Percentiles rank a stretch among this genome's conserved stretches.
phyloP scores from a whole-genome alignment of 306 rosid genomes.

The Vicia sativa region DNA sequence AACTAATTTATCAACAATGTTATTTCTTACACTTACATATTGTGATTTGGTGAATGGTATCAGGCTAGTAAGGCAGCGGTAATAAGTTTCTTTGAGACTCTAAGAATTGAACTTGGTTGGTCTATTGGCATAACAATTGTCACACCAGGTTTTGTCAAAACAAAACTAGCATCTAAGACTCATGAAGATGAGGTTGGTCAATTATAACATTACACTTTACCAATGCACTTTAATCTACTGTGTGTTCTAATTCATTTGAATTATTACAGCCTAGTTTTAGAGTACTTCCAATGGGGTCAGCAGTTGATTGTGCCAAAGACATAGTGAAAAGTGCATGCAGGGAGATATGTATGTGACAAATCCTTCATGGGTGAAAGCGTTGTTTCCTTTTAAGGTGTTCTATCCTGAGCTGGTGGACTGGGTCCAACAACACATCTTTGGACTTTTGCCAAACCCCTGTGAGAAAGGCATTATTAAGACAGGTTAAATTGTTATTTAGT shows the following conservation, averaged over 20 bases:
- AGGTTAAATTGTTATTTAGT: too few relatives aligned
- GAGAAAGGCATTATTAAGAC: background rate
- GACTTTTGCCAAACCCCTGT: background rate
- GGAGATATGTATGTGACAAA: slow-evolving; percentile 44
- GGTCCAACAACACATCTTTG: background rate
- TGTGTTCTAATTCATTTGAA: background rate
- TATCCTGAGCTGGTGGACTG: slow-evolving; percentile 37
- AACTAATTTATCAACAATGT: too few relatives aligned
- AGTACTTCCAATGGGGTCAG: slow-evolving; percentile 38
- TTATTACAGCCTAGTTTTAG: slow-evolving; percentile 33
- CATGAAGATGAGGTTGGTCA: slow-evolving; percentile 19
- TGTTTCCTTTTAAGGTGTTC: slow-evolving; percentile 36
- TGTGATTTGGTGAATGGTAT: background rate
- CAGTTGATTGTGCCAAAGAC: slow-evolving; percentile 36
- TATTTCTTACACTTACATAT: too few relatives aligned
- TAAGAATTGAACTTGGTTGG: slow-evolving; percentile 48
- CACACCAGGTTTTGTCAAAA: slow-evolving; percentile 43
- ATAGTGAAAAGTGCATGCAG: slow-evolving; percentile 42
- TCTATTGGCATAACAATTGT: slow-evolving; percentile 49
- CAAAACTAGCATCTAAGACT: slow-evolving; percentile 17
- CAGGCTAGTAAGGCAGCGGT: slow-evolving; percentile 62
- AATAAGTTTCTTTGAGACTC: slow-evolving; percentile 48
- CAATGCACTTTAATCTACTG: background rate
- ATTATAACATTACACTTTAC: background rate
- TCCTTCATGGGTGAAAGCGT: slow-evolving; percentile 38